phyloP scores from a whole-genome alignment of 2,329 filamentous ascomycete genomes.

The Neophaeococcomyces mojaviensis region DNA sequence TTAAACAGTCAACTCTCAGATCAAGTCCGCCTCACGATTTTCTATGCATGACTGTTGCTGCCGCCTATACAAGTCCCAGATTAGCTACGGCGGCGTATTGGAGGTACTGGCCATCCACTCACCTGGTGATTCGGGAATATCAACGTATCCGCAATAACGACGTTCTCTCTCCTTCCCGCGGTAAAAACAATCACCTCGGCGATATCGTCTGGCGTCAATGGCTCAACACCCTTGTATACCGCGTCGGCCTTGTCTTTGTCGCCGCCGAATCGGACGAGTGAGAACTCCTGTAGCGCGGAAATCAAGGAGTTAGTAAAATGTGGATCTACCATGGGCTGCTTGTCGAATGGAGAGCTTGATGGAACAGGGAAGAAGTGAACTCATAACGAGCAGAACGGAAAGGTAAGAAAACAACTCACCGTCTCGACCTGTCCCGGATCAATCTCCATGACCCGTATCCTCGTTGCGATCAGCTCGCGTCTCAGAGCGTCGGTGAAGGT shows the following conservation, averaged over 20 bases:
- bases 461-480: constrained; percentile 71
- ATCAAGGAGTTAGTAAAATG: too few relatives aligned
- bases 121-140: constrained; percentile 89
- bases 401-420: constrained; percentile 34
- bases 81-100: too few relatives aligned
- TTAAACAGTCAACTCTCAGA: neutral
- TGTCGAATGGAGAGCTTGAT: too few relatives aligned
- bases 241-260: constrained; percentile 85
- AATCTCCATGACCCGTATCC: constrained; percentile 77
- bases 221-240: constrained; percentile 66
- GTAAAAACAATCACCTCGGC: constrained; percentile 85
- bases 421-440: constrained; percentile 93
- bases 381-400: neutral
- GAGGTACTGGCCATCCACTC: too few relatives aligned
- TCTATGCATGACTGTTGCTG: constrained; percentile 19
- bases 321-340: too few relatives aligned
- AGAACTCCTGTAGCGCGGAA: constrained; percentile 59
- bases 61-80: constrained; percentile 10
- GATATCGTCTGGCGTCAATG: constrained; percentile 82
- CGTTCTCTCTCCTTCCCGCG: constrained; percentile 77
- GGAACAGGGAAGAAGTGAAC: neutral
- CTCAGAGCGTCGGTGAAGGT: constrained; percentile 76
- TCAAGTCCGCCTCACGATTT: constrained; percentile 8
- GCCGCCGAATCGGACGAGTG: constrained; percentile 76
- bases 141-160: constrained; percentile 79